These are phyloP conservation scores for Gossypioides kirkii DNA, from an alignment of 345 rosid species.

Conservation along the genomic window DNA sequence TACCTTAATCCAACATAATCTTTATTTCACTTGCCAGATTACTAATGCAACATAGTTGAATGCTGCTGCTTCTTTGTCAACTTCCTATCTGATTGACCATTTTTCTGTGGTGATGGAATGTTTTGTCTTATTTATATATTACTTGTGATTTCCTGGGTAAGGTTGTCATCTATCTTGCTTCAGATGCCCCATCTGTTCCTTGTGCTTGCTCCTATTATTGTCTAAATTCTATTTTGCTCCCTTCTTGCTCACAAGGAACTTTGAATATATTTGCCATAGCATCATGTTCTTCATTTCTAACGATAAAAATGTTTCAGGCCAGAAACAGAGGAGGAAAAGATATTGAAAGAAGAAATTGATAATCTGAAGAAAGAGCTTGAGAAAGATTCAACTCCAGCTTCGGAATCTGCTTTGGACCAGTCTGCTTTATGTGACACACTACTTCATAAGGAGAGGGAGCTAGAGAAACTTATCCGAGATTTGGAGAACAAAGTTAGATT, in stretches of 20 bases:
- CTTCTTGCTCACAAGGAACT: not conserved
- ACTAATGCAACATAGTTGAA: not conserved
- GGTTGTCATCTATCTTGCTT: not conserved
- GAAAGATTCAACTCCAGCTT: slow-evolving; percentile 30
- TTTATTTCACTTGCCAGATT: not conserved
- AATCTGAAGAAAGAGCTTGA: slow-evolving; percentile 44
- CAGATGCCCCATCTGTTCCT: not conserved
- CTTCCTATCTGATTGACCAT: not conserved
- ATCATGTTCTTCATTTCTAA: slow-evolving; percentile 1
- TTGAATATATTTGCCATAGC: not conserved
- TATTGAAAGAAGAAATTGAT: slow-evolving; percentile 62
- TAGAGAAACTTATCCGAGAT: slow-evolving; percentile 56
- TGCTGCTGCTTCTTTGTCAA: not conserved
- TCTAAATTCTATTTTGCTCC: not conserved
- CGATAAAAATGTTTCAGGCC: slow-evolving; percentile 49
- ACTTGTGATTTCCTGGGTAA: not conserved
- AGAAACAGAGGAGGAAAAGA: slow-evolving; percentile 74
- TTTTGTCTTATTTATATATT: not conserved
- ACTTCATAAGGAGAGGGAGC: slow-evolving; percentile 56
- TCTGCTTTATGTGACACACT: slow-evolving; percentile 35
- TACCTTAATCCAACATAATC: not conserved
- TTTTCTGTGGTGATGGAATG: not conserved
- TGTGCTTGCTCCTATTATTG: not conserved
- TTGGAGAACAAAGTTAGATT: slow-evolving; percentile 77
- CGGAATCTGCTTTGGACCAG: slow-evolving; percentile 30